Base-by-base conservation (phyloP, 140 eudicot species). In the Stevia rebaudiana region DNA sequence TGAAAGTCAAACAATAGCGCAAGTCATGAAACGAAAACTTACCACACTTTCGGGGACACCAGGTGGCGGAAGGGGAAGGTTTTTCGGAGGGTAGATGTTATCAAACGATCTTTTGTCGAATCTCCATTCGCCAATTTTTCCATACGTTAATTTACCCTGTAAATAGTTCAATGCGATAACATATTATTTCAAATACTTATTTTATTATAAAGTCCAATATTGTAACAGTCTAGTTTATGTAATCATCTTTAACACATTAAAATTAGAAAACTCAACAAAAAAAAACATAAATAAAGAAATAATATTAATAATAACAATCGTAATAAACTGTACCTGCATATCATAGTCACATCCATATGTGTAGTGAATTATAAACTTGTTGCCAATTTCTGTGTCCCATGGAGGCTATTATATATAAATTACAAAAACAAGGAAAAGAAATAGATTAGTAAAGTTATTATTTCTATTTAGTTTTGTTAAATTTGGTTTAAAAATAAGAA, bases 41-140 rank as follows among this genome's bases (percentile, higher is more conserved):
- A 88, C 99, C 96, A 92, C 99, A 71, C 99, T 92, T 72, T 88
- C 99, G 5, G 99, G 94, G 57, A 92, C 99, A 43, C 97, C 99
- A 5, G 97, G 88, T 49, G 97, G 99, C 17, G 99, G 99, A 75
- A 92, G 61, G 36, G 97, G 69, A 65, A 92, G 96, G 79, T 92
- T 88, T 76, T 57, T 83, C 21, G 99, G 99, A 71, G 97, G 99
- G 81, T 79, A 84, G 31, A 61, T 36, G 39, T 17, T 61, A 73
- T 72, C 86, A 42, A 74, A 92, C 21, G 99, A 92, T 85, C 99
- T 81, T 69, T 92, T 92, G 95, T 92, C 99, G 51, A 92, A 92
- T 82, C 99, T 83, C 99, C 99, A 92, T 70, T 92, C 94, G 59
- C 99, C 99, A 31, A 92, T 82, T 81, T 88, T 92, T 67, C 99